A percentile compares a stretch with the other conserved stretches of the same genome.
Evolutionary conservation across 495 filamentous ascomycete genomes (phyloP).

Genomic region (Viridothelium virens): DNA sequence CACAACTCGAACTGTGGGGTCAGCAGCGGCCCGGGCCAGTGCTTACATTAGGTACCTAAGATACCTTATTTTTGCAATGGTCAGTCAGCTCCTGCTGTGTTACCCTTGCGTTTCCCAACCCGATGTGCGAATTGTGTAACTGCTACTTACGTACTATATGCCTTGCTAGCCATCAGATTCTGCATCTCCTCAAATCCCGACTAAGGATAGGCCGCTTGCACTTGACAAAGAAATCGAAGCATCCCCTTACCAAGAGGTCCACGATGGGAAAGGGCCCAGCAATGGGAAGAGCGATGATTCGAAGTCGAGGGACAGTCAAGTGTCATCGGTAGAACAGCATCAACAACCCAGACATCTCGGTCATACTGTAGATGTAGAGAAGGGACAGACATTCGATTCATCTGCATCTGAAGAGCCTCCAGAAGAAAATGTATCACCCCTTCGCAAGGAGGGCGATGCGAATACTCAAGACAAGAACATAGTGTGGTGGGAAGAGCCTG

Average conservation of each 20-base stretch:
- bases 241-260: background rate
- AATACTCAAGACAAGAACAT: slow-evolving; percentile 29
- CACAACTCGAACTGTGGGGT: background rate
- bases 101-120: no score
- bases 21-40: background rate
- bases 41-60: background rate
- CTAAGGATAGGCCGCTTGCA: no score
- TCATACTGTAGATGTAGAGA: slow-evolving; percentile 4
- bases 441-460: background rate
- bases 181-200: background rate
- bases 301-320: background rate
- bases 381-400: background rate
- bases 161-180: background rate
- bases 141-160: background rate
- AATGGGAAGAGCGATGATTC: background rate
- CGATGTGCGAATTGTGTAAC: background rate
- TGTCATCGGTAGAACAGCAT: background rate
- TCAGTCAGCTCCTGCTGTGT: background rate
- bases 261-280: background rate
- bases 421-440: background rate
- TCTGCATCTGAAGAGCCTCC: background rate
- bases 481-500: slow-evolving; percentile 30
- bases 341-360: background rate
- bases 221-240: background rate
- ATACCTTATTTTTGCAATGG: background rate